Base-by-base conservation (phyloP, 192 early-diverging fungal species). In the Linnemannia exigua region DNA sequence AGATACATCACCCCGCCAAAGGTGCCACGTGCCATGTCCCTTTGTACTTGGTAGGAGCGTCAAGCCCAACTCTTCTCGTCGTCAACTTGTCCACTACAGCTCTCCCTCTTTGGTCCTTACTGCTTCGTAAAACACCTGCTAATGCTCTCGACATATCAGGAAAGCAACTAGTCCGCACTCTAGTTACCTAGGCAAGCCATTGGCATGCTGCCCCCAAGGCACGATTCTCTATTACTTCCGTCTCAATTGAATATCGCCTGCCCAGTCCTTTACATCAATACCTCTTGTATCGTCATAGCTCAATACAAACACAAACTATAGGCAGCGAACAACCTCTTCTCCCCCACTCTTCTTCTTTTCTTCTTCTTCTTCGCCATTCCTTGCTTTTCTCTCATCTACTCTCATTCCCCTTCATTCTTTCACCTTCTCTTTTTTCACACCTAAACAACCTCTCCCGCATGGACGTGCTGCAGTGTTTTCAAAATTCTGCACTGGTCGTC, bases 401-500 rank as follows among this genome's bases (percentile, higher is more conserved):
- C 41, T 31, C 33, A 44, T 71, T 71, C 46, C 46, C 35, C 46
- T 41, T 31, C 2, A 22, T 70, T 70, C 33, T 17, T 58, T 35
- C 33, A 31, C 5, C 37, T 25, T 63, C 38, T 11, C 14, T 17
- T 28, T 28, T 31, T 20, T 72, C 71, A 28, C 46, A 44, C 22
- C 17, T 46, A 17, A 35, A n/a, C 36, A 75, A 44, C 31, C 46
- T 75, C n/a, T n/a, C n/a, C n/a, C n/a, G n/a, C n/a, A 75, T 58
- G 20, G 35, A 51, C 22, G 20, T 76, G 33, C 20, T 54, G 36
- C 66, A 70, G 31, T 51, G 63, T 44, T 35, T 67, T 20, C 20
- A 37, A 48, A 22, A 22, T 12, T 54, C 74, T 4, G 5, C n/a
- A 5, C 14, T 61, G 14, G 28, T 47, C n/a, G 61, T 97, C 44